Percentiles rank a stretch among this genome's conserved stretches.
Evolutionary conservation across 768 basidiomycete genomes (phyloP).

Genomic region (Boletus reticuloceps): DNA sequence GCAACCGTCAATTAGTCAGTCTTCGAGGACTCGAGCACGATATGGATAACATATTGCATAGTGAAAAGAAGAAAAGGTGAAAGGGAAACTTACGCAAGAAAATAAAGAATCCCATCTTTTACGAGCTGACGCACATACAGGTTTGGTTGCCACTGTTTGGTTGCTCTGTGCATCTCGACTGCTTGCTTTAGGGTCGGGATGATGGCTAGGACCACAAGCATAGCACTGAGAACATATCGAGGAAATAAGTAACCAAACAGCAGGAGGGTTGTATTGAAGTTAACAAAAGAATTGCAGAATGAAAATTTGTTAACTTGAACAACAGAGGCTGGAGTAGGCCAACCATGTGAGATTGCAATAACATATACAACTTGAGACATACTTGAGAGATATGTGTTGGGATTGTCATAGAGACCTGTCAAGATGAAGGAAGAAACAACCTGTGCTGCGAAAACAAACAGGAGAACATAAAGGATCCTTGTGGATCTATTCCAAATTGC

Average conservation of each 20-base stretch:
- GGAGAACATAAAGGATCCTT: neutral
- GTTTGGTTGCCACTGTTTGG: slow-evolving; percentile 6
- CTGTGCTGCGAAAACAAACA: neutral
- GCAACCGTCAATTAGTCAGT: neutral
- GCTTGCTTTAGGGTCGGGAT: neutral
- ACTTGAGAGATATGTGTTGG: neutral
- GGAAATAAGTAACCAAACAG: neutral
- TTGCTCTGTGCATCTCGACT: slow-evolving; percentile 3
- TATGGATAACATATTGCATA: no score
- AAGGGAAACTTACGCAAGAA: neutral
- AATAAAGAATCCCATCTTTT: neutral
- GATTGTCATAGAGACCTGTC: neutral
- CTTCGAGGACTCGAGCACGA: no score
- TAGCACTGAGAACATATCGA: neutral
- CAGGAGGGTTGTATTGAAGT: neutral
- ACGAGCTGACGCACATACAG: neutral
- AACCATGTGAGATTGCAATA: neutral
- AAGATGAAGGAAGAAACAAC: neutral
- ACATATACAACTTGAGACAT: neutral
- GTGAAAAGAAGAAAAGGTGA: neutral
- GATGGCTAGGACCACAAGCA: neutral
- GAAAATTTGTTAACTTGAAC: neutral
- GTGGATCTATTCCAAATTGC: neutral
- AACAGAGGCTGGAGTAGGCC: neutral
- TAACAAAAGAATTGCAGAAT: neutral